A percentile compares a stretch with the other conserved stretches of the same genome.
Conservation (phyloP, 2,329 filamentous ascomycete genomes). For the Monosporascus sp. region DNA sequence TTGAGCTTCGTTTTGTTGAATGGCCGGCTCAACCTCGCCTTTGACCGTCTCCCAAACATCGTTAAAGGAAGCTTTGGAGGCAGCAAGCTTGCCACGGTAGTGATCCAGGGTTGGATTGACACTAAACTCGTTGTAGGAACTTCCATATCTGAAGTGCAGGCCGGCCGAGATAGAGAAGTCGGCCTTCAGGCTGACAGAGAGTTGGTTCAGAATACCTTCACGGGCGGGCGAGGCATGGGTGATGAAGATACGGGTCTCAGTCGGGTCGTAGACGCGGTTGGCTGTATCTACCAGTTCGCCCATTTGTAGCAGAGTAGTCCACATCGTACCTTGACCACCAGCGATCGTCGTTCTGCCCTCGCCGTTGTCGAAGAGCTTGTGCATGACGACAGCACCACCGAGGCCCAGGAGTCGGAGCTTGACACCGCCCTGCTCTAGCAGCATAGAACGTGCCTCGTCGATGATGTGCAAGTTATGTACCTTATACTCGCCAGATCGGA, state of each 20-base stretch:
- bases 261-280: slow-evolving; percentile 96
- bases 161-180: slow-evolving; percentile 98
- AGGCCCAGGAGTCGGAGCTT: slow-evolving; percentile 92
- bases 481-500: slow-evolving; percentile 96
- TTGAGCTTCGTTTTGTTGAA: slow-evolving; percentile 88
- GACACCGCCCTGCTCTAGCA: slow-evolving; percentile 90
- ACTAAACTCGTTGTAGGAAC: slow-evolving; percentile 99
- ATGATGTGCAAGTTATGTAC: slow-evolving; percentile 97
- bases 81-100: slow-evolving; percentile 96
- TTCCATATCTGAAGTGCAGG: slow-evolving; percentile 96
- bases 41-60: slow-evolving; percentile 99
- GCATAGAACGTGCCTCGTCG: slow-evolving; percentile 92
- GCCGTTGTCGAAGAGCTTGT: slow-evolving; percentile 98
- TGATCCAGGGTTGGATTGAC: slow-evolving; percentile 97
- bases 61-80: slow-evolving; percentile 97
- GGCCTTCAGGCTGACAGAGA: slow-evolving; percentile 94
- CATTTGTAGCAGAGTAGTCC: slow-evolving; percentile 97
- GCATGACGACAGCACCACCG: slow-evolving; percentile 96
- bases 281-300: slow-evolving; percentile 96
- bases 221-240: slow-evolving; percentile 95
- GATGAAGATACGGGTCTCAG: slow-evolving; percentile 92
- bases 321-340: slow-evolving; percentile 98
- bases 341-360: slow-evolving; percentile 97
- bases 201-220: slow-evolving; percentile 94
- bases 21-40: slow-evolving; percentile 89